Percentiles rank a stretch among this genome's conserved stretches.
These are phyloP conservation scores for Amanita fuliginea DNA, from an alignment of 768 basidiomycete genomes.

Conservation along the genomic window DNA sequence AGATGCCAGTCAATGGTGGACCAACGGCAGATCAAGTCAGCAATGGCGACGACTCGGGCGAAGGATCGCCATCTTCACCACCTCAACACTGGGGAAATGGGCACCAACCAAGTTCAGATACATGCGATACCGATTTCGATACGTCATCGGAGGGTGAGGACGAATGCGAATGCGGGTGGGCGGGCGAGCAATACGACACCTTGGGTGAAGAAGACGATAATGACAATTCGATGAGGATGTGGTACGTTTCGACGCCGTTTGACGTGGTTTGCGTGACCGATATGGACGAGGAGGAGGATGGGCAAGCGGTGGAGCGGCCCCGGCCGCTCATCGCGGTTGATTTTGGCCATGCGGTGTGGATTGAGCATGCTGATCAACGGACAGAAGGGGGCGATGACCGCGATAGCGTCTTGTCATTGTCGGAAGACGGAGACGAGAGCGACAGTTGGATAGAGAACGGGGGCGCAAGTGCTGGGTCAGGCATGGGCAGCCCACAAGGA, in stretches of 20 bases:
- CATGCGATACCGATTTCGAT: neutral
- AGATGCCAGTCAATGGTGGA: neutral
- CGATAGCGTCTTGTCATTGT: slow-evolving; percentile 4
- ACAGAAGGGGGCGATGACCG: neutral
- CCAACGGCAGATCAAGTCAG: neutral
- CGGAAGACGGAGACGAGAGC: slow-evolving; percentile 18
- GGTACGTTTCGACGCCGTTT: slow-evolving; percentile 64
- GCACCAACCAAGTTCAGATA: neutral
- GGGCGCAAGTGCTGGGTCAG: neutral
- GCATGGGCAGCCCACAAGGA: neutral
- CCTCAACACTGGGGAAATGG: neutral
- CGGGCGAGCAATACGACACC: slow-evolving; percentile 5
- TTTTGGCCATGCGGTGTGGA: slow-evolving; percentile 83
- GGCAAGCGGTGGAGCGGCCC: slow-evolving; percentile 31
- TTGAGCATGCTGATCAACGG: slow-evolving; percentile 38
- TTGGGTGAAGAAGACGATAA: slow-evolving; percentile 5
- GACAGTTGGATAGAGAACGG: slow-evolving; percentile 6
- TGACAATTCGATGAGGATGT: slow-evolving; percentile 38
- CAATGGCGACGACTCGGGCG: neutral
- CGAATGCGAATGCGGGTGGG: slow-evolving; percentile 6
- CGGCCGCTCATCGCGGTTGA: slow-evolving; percentile 73
- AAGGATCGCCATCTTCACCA: slow-evolving; percentile 1
- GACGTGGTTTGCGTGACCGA: slow-evolving; percentile 62
- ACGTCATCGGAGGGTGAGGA: neutral
- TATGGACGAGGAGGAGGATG: slow-evolving; percentile 28